phyloP scores from a whole-genome alignment of 2,329 filamentous ascomycete species.

The Colletotrichum salicis region DNA sequence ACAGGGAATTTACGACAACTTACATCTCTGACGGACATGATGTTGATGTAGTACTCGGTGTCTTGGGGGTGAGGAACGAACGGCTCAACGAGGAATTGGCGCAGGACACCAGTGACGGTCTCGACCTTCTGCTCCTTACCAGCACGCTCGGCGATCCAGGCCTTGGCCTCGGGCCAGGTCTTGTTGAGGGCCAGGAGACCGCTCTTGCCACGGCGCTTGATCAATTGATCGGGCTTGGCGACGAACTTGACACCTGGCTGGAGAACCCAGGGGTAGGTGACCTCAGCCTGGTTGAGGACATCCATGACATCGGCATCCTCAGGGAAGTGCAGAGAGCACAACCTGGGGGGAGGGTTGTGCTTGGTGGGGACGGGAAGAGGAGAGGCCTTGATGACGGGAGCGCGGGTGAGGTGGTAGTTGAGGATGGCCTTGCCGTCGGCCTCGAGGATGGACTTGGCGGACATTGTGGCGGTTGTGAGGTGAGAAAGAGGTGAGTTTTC shows the following conservation, averaged over 20 bases:
- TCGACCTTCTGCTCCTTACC: conserved; percentile 95
- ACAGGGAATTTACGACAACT: conserved; percentile 56
- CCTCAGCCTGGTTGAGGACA: conserved; percentile 94
- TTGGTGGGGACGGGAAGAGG: conserved; percentile 84
- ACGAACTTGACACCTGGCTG: conserved; percentile 88
- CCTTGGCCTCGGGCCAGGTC: conserved; percentile 92
- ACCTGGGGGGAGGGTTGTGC: conserved; percentile 92
- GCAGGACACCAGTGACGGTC: conserved; percentile 86
- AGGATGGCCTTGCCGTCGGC: conserved; percentile 99
- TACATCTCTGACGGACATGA: conserved; percentile 99
- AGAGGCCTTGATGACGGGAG: conserved; percentile 96
- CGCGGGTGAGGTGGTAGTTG: conserved; percentile 99
- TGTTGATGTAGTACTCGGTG: conserved; percentile 99
- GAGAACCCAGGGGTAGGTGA: conserved; percentile 96
- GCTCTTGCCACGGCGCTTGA: conserved; percentile 99
- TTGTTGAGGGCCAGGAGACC: conserved; percentile 97
- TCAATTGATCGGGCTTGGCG: conserved; percentile 99
- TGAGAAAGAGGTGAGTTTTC: conserved; percentile 23
- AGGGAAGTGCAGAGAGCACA: conserved; percentile 92
- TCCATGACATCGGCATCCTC: conserved; percentile 85
- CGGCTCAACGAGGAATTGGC: conserved; percentile 97
- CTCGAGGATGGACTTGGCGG: conserved; percentile 93
- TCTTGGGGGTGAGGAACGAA: conserved; percentile 95
- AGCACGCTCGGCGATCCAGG: conserved; percentile 92
- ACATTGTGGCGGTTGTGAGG: conserved; percentile 49